These are phyloP conservation scores for Monosporascus sp. DNA, from an alignment of 2,329 filamentous ascomycete genomes.

Conservation along the genomic window DNA sequence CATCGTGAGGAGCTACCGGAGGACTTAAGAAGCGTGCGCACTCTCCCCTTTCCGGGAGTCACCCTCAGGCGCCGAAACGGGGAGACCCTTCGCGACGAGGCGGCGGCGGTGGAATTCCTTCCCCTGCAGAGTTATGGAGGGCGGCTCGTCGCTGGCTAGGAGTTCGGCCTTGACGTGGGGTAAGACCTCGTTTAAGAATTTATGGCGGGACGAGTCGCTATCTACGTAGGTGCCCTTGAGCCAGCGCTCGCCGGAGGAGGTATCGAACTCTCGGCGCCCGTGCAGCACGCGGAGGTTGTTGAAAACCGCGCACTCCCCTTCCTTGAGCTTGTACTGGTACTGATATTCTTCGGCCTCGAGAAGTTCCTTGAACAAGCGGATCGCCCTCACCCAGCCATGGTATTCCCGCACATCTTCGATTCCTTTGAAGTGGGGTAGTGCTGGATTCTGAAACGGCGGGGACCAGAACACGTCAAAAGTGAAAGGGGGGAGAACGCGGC, in stretches of 20 bases:
- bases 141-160: not conserved
- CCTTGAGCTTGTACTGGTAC: conserved; percentile 66
- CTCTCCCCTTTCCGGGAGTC: too few species aligned
- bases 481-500: conserved; percentile 31
- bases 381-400: conserved; percentile 41
- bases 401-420: not conserved
- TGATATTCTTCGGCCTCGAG: conserved; percentile 55
- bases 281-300: conserved; percentile 84
- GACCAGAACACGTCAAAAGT: conserved; percentile 57
- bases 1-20: too few species aligned
- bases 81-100: too few species aligned
- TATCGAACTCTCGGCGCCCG: conserved; percentile 71
- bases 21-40: too few species aligned
- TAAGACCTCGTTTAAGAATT: not conserved
- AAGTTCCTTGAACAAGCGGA: conserved; percentile 49
- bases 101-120: not conserved
- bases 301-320: conserved; percentile 90
- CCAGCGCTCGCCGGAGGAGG: conserved; percentile 64
- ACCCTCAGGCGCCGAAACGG: too few species aligned
- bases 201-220: conserved; percentile 31
- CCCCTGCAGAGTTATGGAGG: not conserved
- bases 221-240: conserved; percentile 77
- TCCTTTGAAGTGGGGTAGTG: conserved; percentile 5
- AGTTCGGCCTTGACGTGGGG: not conserved
- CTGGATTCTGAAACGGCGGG: conserved; percentile 68